These are phyloP conservation scores for Sclerotinia sclerotiorum DNA, from an alignment of 2,329 filamentous ascomycete genomes.

Conservation along the genomic window DNA sequence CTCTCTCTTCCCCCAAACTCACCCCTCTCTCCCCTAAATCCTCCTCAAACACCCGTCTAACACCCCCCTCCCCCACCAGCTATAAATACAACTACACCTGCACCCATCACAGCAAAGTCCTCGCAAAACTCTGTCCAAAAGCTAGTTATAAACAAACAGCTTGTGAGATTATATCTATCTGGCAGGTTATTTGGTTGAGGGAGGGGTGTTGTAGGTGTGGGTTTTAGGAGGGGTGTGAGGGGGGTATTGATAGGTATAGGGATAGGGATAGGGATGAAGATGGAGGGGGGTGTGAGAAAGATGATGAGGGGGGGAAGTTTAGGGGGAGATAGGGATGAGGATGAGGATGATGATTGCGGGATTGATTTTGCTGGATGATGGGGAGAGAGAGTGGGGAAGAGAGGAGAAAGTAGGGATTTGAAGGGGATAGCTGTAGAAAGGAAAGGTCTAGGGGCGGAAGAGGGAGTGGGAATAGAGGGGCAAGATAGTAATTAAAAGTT, in stretches of 20 bases:
- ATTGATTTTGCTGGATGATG: not conserved
- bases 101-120: constrained; percentile 34
- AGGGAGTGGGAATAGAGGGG: not conserved
- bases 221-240: not conserved
- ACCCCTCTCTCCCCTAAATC: not conserved
- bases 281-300: too few species aligned
- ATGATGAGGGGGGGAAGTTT: too few species aligned
- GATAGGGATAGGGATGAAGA: not conserved
- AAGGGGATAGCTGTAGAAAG: not conserved
- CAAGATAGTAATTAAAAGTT: too few species aligned
- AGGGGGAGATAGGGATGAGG: not conserved
- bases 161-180: constrained; percentile 36
- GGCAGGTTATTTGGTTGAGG: constrained; percentile 37
- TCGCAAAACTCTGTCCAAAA: constrained; percentile 36
- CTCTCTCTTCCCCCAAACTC: too few species aligned
- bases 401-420: too few species aligned
- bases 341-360: not conserved
- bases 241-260: too few species aligned
- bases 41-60: constrained; percentile 21
- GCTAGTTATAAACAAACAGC: constrained; percentile 38
- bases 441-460: not conserved
- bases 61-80: constrained; percentile 21
- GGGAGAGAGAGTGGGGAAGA: not conserved
- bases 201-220: constrained; percentile 37
- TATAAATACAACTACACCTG: constrained; percentile 39